Base-by-base conservation (phyloP, 345 rosid genomes). In the Salix caprea region DNA sequence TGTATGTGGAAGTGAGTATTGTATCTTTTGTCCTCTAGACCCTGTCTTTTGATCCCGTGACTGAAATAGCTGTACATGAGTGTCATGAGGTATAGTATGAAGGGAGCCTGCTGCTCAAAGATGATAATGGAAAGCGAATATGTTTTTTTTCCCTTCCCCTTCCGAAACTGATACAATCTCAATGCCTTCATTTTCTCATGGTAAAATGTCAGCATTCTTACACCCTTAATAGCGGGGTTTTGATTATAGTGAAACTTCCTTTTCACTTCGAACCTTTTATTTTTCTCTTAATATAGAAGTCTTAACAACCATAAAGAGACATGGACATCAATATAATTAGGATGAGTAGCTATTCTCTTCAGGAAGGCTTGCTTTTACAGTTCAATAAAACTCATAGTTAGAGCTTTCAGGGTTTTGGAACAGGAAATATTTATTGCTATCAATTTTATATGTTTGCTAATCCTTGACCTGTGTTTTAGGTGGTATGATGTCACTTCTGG, bases 401-500 rank as follows among this genome's bases (percentile, higher is more conserved):
- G 19, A 46, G 52, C 52, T 46, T 46, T 13, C 18, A 46, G 18
- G 52, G 52, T 34, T 61, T 60, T 40, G 36, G 44, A 73, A 23
- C 4, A 61, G 21, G 13, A 36, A 14, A 73, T 7, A 42, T 37
- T 37, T 56, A 1, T 7, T 56, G 39, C 15, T 52, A 5, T 42
- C 19, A 16, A 39, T 37, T 36, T 36, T 36, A 15, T 72, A 19
- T 46, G 62, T 5, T 56, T 68, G 30, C 61, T 84, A 76, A 78
- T 37, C 79, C n/a, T 77, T 39, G 67, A 61, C 75, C 78, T 72
- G 42, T 78, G 69, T 64, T 80, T 8, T 73, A 96, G 99, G 99
- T 83, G 99, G 99, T 80, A 96, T 96, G 99, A 93, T 96, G 99
- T 93, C 99, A 7, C 84, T 96, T 24, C 18, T 62, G 84, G 99